Conservation (phyloP, 2,329 filamentous ascomycete genomes). For the Xylariales sp. region DNA sequence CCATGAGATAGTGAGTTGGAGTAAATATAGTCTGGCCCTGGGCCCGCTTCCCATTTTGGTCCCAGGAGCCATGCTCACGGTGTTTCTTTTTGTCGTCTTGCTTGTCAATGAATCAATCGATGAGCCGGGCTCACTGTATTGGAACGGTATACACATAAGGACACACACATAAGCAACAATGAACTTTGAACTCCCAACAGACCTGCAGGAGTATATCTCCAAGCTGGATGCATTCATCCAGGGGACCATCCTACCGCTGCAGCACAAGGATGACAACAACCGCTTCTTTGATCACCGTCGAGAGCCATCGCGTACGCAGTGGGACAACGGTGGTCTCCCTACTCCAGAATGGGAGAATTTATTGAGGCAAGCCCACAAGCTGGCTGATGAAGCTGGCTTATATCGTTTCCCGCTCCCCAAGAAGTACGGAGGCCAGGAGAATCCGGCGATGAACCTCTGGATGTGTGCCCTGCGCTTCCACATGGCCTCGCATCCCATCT, state of each 20-base stretch:
- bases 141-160: too few relatives aligned
- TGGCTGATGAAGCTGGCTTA: constrained; percentile 57
- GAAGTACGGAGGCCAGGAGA: constrained; percentile 30
- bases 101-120: too few relatives aligned
- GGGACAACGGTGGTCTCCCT: constrained; percentile 53
- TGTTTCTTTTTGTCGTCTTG: too few relatives aligned
- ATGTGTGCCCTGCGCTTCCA: constrained; percentile 60
- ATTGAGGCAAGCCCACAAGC: constrained; percentile 38
- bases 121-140: too few relatives aligned
- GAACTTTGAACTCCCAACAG: constrained; percentile 13
- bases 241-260: constrained; percentile 46
- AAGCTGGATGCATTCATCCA: constrained; percentile 58
- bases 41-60: too few relatives aligned
- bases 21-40: too few relatives aligned
- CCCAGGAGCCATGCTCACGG: too few relatives aligned
- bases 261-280: constrained; percentile 52
- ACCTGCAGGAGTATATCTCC: constrained; percentile 17
- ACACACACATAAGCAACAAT: too few relatives aligned
- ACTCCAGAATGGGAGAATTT: constrained; percentile 55
- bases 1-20: too few relatives aligned
- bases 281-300: constrained; percentile 64
- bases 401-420: constrained; percentile 54
- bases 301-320: constrained; percentile 58
- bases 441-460: constrained; percentile 50
- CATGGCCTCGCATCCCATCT: constrained; percentile 45